A percentile compares a stretch with the other conserved stretches of the same genome.
Conservation (phyloP, 495 filamentous ascomycete species). For the Tuber microsphaerosporum region DNA sequence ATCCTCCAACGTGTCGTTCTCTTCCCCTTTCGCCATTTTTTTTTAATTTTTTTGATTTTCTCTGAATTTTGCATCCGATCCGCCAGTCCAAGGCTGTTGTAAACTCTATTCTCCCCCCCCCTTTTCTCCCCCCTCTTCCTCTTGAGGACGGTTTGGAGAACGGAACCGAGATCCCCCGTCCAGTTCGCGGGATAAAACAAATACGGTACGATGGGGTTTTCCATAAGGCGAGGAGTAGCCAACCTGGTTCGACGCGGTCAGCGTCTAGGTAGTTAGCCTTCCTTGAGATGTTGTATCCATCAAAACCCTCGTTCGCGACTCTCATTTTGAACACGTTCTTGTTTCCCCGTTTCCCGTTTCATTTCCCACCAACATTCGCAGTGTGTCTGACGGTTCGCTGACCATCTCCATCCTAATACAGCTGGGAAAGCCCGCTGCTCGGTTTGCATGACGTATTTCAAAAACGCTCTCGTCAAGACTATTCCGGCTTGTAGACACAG, state of each 20-base stretch:
- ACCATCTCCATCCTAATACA: not conserved
- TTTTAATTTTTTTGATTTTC: not conserved
- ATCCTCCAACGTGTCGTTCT: not conserved
- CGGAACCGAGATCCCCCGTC: not conserved
- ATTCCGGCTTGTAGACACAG: constrained; percentile 25
- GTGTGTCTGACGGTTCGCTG: not conserved
- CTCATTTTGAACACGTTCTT: not conserved
- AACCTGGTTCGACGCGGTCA: not conserved
- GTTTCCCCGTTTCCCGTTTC: not conserved
- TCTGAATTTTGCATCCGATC: not conserved
- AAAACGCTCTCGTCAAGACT: constrained; percentile 10
- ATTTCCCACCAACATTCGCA: not conserved
- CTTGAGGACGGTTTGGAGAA: not conserved
- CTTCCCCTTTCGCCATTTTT: not conserved
- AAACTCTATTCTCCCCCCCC: not conserved
- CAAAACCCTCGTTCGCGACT: not conserved
- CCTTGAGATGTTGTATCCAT: not conserved
- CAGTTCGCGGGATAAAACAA: not conserved
- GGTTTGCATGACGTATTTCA: constrained; percentile 31
- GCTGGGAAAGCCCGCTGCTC: constrained; percentile 32
- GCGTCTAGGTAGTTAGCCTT: constrained; percentile 2
- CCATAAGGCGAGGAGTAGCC: not conserved
- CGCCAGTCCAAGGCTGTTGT: not conserved
- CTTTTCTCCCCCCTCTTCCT: not conserved
- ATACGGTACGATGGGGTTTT: not conserved